Percentiles rank a stretch among this genome's conserved stretches.
phyloP scores from a whole-genome alignment of 2,329 filamentous ascomycete genomes.

The Microsporum ferrugineum region DNA sequence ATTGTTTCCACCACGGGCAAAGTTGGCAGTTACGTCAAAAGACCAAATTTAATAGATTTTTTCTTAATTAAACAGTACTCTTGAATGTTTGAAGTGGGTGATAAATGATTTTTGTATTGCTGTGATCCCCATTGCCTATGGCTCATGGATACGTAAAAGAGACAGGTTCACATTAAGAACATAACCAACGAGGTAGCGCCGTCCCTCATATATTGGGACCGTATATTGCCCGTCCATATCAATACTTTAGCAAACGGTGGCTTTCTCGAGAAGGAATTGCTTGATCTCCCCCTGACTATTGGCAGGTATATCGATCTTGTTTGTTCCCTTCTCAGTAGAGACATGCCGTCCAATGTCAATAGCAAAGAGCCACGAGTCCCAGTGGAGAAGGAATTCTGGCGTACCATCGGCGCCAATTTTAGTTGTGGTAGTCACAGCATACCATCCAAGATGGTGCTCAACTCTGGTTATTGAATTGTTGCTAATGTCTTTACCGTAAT shows the following conservation, averaged over 20 bases:
- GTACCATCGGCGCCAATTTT: background rate
- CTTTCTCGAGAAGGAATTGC: background rate
- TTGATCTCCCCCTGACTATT: background rate
- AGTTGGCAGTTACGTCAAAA: too few species aligned
- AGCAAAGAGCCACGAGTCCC: background rate
- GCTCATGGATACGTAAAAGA: too few species aligned
- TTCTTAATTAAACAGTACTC: too few species aligned
- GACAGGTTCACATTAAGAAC: too few species aligned
- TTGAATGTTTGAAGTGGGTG: too few species aligned
- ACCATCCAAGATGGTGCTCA: background rate
- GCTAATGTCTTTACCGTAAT: background rate
- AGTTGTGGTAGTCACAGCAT: background rate
- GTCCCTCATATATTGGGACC: too few species aligned
- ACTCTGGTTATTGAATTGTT: background rate
- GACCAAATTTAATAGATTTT: too few species aligned
- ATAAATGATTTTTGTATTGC: too few species aligned
- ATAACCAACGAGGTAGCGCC: too few species aligned
- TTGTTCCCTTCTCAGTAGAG: background rate
- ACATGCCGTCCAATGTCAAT: background rate
- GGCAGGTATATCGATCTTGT: background rate
- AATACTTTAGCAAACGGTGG: background rate
- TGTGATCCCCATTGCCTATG: too few species aligned
- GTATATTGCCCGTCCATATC: too few species aligned
- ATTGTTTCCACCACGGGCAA: too few species aligned
- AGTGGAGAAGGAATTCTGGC: background rate